Conservation (phyloP, 2,329 filamentous ascomycete genomes). For the Lachnellula occidentalis region DNA sequence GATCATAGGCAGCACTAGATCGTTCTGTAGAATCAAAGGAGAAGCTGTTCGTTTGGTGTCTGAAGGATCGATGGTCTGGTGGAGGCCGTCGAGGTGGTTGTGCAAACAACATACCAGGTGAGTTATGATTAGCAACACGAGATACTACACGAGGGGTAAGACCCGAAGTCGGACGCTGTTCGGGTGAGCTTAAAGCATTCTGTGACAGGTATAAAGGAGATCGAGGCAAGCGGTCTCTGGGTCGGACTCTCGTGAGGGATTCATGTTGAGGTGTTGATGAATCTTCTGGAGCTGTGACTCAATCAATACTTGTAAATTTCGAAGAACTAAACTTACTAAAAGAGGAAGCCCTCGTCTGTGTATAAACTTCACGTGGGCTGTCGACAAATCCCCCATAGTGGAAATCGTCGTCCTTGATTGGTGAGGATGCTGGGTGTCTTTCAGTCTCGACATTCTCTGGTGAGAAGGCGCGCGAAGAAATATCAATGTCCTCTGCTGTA, state of each 20-base stretch:
- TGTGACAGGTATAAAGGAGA: conserved; percentile 31
- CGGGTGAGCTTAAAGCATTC: conserved; percentile 30
- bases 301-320: not conserved
- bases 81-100: conserved; percentile 26
- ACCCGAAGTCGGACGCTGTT: conserved; percentile 16
- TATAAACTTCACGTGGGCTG: conserved; percentile 10
- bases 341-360: conserved; percentile 13
- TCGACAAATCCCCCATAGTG: conserved; percentile 28
- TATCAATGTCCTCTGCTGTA: not conserved
- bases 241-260: conserved; percentile 10
- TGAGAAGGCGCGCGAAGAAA: not conserved
- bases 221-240: conserved; percentile 22
- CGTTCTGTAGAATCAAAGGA: conserved; percentile 31
- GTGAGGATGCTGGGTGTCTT: conserved; percentile 7
- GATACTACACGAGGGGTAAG: conserved; percentile 24
- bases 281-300: conserved; percentile 22
- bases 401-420: conserved; percentile 25
- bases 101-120: conserved; percentile 28
- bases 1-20: conserved; percentile 28
- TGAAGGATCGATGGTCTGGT: conserved; percentile 21
- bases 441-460: conserved; percentile 2
- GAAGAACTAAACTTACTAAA: conserved; percentile 12
- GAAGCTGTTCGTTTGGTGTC: conserved; percentile 33
- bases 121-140: conserved; percentile 22
- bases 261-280: conserved; percentile 24